These are phyloP conservation scores for Podila epigama DNA, from an alignment of 192 early-diverging fungal genomes.

Conservation along the genomic window DNA sequence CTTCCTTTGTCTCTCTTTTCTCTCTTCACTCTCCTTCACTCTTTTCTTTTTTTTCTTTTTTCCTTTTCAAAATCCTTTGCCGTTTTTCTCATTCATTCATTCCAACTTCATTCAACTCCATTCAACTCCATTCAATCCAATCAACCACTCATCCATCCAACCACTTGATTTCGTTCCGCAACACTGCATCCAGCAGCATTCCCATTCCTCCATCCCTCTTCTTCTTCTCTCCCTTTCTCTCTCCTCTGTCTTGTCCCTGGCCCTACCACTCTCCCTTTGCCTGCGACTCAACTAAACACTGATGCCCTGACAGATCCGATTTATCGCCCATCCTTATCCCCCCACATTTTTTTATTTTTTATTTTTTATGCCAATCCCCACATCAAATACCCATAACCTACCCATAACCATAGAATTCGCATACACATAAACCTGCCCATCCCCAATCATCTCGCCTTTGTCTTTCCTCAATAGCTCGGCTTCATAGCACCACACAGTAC, in stretches of 20 bases:
- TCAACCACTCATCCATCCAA: not conserved
- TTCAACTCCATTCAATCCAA: not conserved
- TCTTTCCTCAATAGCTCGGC: too few relatives aligned
- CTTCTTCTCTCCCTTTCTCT: constrained; percentile 1
- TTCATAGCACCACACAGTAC: too few relatives aligned
- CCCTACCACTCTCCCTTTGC: not conserved
- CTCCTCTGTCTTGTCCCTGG: not conserved
- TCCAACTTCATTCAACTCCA: not conserved
- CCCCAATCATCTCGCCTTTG: too few relatives aligned
- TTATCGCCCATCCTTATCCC: not conserved
- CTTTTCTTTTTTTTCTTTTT: not conserved
- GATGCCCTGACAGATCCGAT: not conserved
- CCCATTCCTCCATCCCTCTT: not conserved
- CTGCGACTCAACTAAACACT: not conserved
- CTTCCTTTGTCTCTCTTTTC: not conserved
- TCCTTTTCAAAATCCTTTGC: not conserved
- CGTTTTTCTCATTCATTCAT: not conserved
- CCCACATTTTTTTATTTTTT: not conserved
- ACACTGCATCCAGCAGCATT: too few relatives aligned
- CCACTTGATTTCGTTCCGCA: not conserved
- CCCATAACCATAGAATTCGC: not conserved
- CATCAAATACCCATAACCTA: not conserved
- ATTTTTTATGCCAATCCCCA: not conserved
- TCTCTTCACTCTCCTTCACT: not conserved
- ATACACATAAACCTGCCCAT: too few relatives aligned